Percentiles rank a stretch among this genome's conserved stretches.
Conservation (phyloP, 2,329 filamentous ascomycete species). For the Phialocephala subalpina region DNA sequence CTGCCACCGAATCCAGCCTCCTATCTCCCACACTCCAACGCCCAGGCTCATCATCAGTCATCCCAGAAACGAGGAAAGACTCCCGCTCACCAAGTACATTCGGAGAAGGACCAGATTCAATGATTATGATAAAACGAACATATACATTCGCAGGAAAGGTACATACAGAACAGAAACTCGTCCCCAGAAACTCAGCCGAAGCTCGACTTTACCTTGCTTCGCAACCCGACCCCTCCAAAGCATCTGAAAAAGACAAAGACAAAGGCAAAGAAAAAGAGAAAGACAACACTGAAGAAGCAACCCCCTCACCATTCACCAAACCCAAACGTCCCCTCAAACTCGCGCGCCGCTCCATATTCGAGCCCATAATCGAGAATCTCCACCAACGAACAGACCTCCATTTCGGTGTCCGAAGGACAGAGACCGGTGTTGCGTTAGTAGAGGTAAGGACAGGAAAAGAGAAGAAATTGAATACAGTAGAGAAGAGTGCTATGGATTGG, state of each 20-base stretch:
- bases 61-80: constrained; percentile 17
- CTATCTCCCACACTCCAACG: constrained; percentile 14
- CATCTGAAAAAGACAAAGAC: not conserved
- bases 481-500: constrained; percentile 79
- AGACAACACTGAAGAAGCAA: constrained; percentile 45
- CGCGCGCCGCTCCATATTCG: constrained; percentile 64
- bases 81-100: constrained; percentile 34
- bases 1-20: constrained; percentile 14
- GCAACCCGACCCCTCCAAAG: constrained; percentile 29
- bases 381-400: constrained; percentile 63
- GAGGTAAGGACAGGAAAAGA: constrained; percentile 58
- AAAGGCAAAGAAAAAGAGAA: not conserved
- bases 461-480: constrained; percentile 75
- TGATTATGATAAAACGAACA: constrained; percentile 72
- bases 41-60: not conserved
- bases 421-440: constrained; percentile 37
- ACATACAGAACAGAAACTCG: constrained; percentile 75
- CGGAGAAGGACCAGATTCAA: constrained; percentile 43
- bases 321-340: constrained; percentile 44
- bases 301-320: constrained; percentile 34
- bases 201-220: constrained; percentile 64
- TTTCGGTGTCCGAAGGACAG: constrained; percentile 55
- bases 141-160: constrained; percentile 80
- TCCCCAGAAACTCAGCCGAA: constrained; percentile 70
- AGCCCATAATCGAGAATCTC: constrained; percentile 56